phyloP scores from a whole-genome alignment of 225 moss, liverwort and hornwort species.

The Lunularia cruciata region DNA sequence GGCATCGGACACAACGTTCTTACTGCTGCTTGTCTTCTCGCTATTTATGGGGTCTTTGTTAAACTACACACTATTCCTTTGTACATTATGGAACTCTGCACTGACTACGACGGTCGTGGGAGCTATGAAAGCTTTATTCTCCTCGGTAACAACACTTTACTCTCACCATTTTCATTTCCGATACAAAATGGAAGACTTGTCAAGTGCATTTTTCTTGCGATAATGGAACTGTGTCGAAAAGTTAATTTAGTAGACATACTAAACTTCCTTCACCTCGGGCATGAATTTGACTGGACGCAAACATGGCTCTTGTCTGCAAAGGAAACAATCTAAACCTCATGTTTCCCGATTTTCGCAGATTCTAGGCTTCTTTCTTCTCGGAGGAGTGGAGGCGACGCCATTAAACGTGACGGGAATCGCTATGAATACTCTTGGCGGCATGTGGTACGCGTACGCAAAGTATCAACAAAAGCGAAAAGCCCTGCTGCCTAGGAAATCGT shows the following conservation, averaged over 20 bases:
- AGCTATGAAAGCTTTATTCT: constrained; percentile 55
- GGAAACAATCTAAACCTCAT: no score
- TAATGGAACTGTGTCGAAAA: no score
- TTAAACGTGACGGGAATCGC: constrained; percentile 48
- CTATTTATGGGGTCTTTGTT: constrained; percentile 50
- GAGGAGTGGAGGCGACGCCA: constrained; percentile 47
- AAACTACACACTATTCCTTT: constrained; percentile 52
- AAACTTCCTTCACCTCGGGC: no score
- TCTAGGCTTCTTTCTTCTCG: constrained; percentile 52
- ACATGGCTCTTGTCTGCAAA: no score
- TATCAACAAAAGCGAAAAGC: constrained; percentile 37
- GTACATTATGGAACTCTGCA: constrained; percentile 54
- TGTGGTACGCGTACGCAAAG: constrained; percentile 54
- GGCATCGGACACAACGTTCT: constrained; percentile 37
- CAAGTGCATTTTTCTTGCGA: no score
- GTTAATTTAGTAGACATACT: no score
- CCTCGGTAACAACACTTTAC: constrained; percentile 38
- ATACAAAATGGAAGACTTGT: no score
- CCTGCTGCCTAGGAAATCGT: constrained; percentile 42
- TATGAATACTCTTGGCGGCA: constrained; percentile 51
- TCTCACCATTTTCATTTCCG: not conserved
- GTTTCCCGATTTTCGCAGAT: constrained; percentile 37
- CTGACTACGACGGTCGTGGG: constrained; percentile 57
- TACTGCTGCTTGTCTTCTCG: constrained; percentile 43
- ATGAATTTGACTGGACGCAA: no score